phyloP scores from a whole-genome alignment of 345 rosid genomes.

The Clausena lansium region DNA sequence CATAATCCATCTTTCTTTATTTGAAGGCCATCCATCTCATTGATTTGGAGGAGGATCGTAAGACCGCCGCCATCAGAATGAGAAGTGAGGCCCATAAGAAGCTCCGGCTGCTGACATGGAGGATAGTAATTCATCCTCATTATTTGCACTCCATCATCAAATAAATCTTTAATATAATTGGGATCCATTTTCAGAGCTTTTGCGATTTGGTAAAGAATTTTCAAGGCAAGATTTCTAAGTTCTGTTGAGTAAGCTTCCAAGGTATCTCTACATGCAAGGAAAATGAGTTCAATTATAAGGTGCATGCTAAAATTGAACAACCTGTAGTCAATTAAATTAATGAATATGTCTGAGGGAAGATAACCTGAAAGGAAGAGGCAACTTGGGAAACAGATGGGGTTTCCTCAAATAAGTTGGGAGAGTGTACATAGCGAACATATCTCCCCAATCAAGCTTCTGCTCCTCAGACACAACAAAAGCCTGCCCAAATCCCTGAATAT shows the following conservation, averaged over 20 bases:
- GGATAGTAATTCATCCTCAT: conserved; percentile 23
- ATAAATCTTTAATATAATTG: not conserved
- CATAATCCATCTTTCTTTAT: too few species aligned
- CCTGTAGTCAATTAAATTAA: too few species aligned
- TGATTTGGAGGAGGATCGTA: too few species aligned
- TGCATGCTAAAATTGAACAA: not conserved
- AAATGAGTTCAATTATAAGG: not conserved
- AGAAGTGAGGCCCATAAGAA: too few species aligned
- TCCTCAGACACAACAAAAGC: conserved; percentile 4
- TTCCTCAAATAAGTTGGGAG: not conserved
- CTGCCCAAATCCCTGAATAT: not conserved
- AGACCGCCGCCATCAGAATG: too few species aligned
- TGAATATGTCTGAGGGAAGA: not conserved
- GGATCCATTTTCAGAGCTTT: conserved; percentile 17
- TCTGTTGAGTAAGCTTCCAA: conserved; percentile 17
- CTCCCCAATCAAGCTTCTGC: conserved; percentile 9
- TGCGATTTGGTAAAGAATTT: conserved; percentile 11
- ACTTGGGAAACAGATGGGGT: conserved; percentile 19
- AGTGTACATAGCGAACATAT: not conserved
- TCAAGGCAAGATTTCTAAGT: conserved; percentile 10
- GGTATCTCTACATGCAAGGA: not conserved
- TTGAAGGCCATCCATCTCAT: too few species aligned
- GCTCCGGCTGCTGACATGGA: conserved; percentile 39
- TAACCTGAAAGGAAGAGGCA: conserved; percentile 2
- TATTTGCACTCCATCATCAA: conserved; percentile 13